Evolutionary conservation across 352 stramenopile species (phyloP).

Genomic region (Globisporangium middletonii): DNA sequence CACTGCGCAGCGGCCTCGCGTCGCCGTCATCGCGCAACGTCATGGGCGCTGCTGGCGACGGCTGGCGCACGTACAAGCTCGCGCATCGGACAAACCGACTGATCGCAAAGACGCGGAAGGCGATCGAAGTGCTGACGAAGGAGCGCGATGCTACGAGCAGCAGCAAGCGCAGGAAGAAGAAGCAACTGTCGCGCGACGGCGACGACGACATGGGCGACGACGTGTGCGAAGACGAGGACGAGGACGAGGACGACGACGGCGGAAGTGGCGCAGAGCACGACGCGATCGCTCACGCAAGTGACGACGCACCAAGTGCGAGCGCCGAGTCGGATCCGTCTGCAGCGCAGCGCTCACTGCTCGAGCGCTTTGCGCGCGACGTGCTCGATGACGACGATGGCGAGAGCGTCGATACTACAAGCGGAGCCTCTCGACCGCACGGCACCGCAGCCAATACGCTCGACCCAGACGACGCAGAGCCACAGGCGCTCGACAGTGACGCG

Average conservation of each 20-base stretch:
- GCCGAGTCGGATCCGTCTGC: background rate
- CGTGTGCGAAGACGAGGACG: background rate
- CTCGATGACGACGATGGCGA: conserved; percentile 22
- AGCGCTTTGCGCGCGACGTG: conserved; percentile 48
- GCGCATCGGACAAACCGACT: conserved; percentile 55
- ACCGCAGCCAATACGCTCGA: background rate
- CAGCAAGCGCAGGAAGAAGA: conserved; percentile 3
- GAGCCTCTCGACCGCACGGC: background rate
- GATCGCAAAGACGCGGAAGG: conserved; percentile 50
- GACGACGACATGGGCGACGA: conserved; percentile 7
- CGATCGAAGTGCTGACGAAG: conserved; percentile 26
- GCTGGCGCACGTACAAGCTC: conserved; percentile 58
- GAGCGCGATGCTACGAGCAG: conserved; percentile 10
- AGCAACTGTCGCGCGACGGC: background rate
- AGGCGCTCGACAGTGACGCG: conserved; percentile 13
- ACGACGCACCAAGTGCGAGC: background rate
- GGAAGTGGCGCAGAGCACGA: background rate
- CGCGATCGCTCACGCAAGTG: background rate
- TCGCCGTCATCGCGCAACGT: conserved; percentile 2
- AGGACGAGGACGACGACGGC: background rate
- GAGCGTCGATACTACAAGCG: background rate
- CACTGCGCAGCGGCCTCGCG: background rate
- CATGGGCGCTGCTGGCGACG: conserved; percentile 15
- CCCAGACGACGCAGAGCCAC: background rate
- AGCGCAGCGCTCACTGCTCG: conserved; percentile 1